Evolutionary conservation across 1,139 yeast genomes (phyloP).

Genomic region (Hansenula anomala): DNA sequence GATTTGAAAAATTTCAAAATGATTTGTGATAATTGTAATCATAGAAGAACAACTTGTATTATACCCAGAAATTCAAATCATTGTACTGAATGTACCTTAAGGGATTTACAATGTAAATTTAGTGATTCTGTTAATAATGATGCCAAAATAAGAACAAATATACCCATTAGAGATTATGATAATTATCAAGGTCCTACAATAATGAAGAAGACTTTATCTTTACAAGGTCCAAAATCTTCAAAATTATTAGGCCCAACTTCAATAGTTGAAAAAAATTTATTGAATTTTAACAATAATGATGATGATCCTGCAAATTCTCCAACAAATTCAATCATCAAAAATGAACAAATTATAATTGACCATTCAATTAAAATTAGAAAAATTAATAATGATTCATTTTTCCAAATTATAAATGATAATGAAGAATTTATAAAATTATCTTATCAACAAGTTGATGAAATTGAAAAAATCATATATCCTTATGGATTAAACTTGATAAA

Average conservation of each 20-base stretch:
- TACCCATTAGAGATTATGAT: conserved; percentile 23
- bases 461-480: conserved; percentile 37
- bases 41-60: conserved; percentile 21
- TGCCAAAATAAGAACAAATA: conserved; percentile 16
- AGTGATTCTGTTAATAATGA: conserved; percentile 7
- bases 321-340: conserved; percentile 6
- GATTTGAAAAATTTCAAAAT: no score
- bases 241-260: conserved; percentile 21
- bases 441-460: conserved; percentile 27
- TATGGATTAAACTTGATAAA: conserved; percentile 35
- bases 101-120: conserved; percentile 22
- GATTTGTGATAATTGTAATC: conserved; percentile 21
- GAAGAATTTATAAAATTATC: conserved; percentile 21
- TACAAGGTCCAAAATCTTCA: conserved; percentile 23
- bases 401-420: conserved; percentile 21
- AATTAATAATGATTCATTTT: conserved; percentile 17
- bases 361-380: conserved; percentile 13
- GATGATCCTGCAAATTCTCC: conserved; percentile 8
- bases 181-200: conserved; percentile 23
- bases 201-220: conserved; percentile 21
- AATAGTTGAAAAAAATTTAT: conserved; percentile 17
- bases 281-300: conserved; percentile 8
- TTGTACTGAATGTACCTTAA: conserved; percentile 20
- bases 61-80: conserved; percentile 10
- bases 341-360: conserved; percentile 13